Evolutionary conservation across 306 rosid genomes (phyloP), one percentile per base, ranked within the genome.

Genomic region (Sechiopsis laciniata): DNA sequence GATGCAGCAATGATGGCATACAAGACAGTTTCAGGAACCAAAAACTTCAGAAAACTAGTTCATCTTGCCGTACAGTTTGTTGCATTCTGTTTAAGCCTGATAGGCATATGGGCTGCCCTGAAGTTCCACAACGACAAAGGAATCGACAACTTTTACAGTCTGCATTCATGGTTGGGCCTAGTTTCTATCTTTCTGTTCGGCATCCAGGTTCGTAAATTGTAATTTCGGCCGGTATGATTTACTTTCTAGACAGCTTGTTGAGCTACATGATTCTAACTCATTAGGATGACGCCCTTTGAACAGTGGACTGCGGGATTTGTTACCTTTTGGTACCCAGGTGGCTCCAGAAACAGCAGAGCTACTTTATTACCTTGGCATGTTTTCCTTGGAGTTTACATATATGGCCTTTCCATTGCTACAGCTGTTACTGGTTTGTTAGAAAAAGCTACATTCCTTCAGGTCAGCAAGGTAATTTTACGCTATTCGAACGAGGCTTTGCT

Each of bases 141-240:
- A 63, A 91, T 95, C 70, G 99, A 91, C 75, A 95, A 95, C 76
- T 95, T 95, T 84, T 95, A 95, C 86, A 95, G 99, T 85, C 82
- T 91, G 75, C 99, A 95, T 76, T 95, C 99, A 4, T 95, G 97
- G 99, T 71, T 95, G 76, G 99, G 99, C 79, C 83, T 95, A 73
- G 86, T 89, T 11, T 95, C 96, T 77, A 80, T 95, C 40, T 69
- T 88, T 82, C 83, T 95, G 56, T 95, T 95, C 73, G 75, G 75
- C 81, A 78, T 89, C 80, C 99, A 95, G 97, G 97, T 95, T 69
- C 53, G 60, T 71, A 74, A 50, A 12, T 24, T 11, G 16, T 16
- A 26, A 53, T 58, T 19, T 53, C 70, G 4, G 20, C 71, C 69
- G 16, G 14, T 50, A 37, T 5, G 45, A 7, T 37, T 37, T 37